phyloP scores from a whole-genome alignment of 768 basidiomycete genomes.

The Boletus sensibilis region DNA sequence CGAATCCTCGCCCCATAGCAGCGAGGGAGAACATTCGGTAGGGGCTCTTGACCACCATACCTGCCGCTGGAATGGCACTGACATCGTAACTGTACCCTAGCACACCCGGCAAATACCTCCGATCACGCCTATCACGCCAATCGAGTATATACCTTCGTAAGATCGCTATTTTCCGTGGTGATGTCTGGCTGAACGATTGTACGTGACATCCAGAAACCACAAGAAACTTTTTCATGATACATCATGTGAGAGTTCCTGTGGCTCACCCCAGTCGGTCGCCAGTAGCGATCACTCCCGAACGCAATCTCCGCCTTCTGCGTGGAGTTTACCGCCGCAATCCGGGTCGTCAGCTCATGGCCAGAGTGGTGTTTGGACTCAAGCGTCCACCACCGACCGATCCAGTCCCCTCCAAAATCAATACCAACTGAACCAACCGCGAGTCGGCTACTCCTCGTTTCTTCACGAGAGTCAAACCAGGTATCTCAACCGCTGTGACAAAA shows the following conservation, averaged over 20 bases:
- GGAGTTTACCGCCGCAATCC: slow-evolving; percentile 40
- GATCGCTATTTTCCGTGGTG: slow-evolving; percentile 13
- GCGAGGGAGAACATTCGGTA: slow-evolving; percentile 30
- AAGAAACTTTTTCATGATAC: slow-evolving; percentile 34
- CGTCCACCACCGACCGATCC: slow-evolving; percentile 29
- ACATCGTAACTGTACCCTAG: slow-evolving; percentile 20
- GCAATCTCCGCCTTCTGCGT: slow-evolving; percentile 45
- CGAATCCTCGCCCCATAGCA: slow-evolving; percentile 23
- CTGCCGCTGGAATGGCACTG: slow-evolving; percentile 4
- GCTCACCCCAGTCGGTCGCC: slow-evolving; percentile 32
- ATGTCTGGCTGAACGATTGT: slow-evolving; percentile 12
- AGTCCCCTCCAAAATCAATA: slow-evolving; percentile 37
- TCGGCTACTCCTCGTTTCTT: slow-evolving; percentile 59
- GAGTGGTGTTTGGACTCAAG: slow-evolving; percentile 28
- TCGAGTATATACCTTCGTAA: slow-evolving; percentile 35
- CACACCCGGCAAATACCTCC: slow-evolving; percentile 31
- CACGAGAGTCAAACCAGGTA: slow-evolving; percentile 56
- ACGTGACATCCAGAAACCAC: slow-evolving; percentile 25
- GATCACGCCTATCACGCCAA: slow-evolving; percentile 37
- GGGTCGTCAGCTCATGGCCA: slow-evolving; percentile 29
- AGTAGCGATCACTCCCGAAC: slow-evolving; percentile 49
- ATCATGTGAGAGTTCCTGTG: slow-evolving; percentile 31
- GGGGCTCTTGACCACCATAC: slow-evolving; percentile 11
- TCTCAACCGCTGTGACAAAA: slow-evolving; percentile 18
- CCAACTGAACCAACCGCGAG: slow-evolving; percentile 46